Evolutionary conservation across 1,139 yeast genomes (phyloP).

Genomic region (Blastobotrys buckinghamii): DNA sequence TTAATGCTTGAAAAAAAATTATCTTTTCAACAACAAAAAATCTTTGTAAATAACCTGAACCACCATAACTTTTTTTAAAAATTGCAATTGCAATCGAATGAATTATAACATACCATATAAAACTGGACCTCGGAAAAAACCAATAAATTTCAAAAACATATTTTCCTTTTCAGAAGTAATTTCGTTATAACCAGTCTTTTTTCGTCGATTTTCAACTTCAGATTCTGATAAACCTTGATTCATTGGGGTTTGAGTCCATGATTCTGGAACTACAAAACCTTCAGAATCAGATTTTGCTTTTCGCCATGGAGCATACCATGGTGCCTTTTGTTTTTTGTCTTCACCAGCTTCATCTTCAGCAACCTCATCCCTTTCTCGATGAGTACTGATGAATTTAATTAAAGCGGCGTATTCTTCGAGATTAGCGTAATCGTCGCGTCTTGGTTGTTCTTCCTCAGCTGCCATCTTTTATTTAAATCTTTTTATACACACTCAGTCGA

Average conservation of each 20-base stretch:
- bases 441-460: constrained; percentile 11
- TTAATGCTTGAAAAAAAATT: too few species aligned
- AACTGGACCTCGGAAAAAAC: constrained; percentile 63
- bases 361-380: constrained; percentile 29
- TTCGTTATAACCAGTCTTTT: constrained; percentile 58
- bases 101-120: constrained; percentile 37
- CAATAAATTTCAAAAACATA: constrained; percentile 50
- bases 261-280: constrained; percentile 30
- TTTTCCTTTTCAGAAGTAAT: constrained; percentile 58
- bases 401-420: constrained; percentile 35
- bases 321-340: constrained; percentile 19
- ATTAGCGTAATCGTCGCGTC: constrained; percentile 20
- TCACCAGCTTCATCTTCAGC: constrained; percentile 24
- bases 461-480: constrained; percentile 9
- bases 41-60: not conserved
- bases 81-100: not conserved
- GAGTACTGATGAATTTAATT: constrained; percentile 33
- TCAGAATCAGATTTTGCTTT: constrained; percentile 17
- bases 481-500: constrained; percentile 3
- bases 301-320: constrained; percentile 25
- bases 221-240: constrained; percentile 47
- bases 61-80: not conserved
- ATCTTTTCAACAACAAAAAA: not conserved
- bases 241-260: constrained; percentile 44
- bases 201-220: constrained; percentile 53